phyloP scores from a whole-genome alignment of 257 asterid species.

The Solanum sparsipilum region DNA sequence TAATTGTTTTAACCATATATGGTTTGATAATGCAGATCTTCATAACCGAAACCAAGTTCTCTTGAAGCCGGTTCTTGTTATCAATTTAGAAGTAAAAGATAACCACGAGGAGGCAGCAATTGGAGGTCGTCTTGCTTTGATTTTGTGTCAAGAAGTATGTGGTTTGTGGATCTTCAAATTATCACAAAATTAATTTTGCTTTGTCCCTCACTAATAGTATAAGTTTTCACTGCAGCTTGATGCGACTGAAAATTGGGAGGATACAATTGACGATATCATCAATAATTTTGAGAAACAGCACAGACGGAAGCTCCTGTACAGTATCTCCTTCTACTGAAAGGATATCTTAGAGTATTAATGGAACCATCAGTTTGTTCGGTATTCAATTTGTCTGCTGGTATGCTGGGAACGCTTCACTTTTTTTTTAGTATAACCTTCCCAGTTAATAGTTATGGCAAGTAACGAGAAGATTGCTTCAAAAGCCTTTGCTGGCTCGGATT shows the following conservation, averaged over 20 bases:
- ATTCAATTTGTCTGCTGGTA: not conserved
- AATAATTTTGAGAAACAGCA: conserved; percentile 66
- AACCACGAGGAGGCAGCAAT: conserved; percentile 97
- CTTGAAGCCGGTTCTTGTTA: conserved; percentile 70
- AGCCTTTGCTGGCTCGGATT: not conserved
- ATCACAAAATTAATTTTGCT: not conserved
- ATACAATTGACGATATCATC: conserved; percentile 53
- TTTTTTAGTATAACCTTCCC: not conserved
- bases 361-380: not conserved
- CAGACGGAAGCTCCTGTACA: conserved; percentile 67
- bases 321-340: conserved; percentile 54
- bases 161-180: not conserved
- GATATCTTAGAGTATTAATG: not conserved
- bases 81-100: conserved; percentile 94
- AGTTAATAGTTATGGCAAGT: not conserved
- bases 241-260: conserved; percentile 69
- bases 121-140: conserved; percentile 82
- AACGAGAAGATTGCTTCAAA: not conserved
- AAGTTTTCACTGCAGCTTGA: conserved; percentile 45
- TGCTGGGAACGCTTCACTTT: not conserved
- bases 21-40: conserved; percentile 49
- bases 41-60: conserved; percentile 62
- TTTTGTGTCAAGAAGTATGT: conserved; percentile 75
- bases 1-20: not conserved
- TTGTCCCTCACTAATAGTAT: not conserved